phyloP scores from a whole-genome alignment of 768 basidiomycete genomes.

The Phallus indusiatus region DNA sequence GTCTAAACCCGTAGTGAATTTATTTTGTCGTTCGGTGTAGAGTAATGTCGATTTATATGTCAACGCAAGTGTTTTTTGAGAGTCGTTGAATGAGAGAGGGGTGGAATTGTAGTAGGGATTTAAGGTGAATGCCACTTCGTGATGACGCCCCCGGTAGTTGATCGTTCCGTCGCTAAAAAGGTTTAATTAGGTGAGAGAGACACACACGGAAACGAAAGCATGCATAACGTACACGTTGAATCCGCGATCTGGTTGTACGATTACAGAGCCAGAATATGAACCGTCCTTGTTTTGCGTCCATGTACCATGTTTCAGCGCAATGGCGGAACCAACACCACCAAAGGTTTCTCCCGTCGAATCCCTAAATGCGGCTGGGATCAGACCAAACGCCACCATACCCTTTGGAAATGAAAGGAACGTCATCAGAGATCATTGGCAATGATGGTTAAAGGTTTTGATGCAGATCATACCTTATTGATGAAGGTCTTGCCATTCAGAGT shows the following conservation, averaged over 20 bases:
- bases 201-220: not conserved
- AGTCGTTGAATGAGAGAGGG: slow-evolving; percentile 38
- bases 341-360: slow-evolving; percentile 52
- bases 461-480: slow-evolving; percentile 31
- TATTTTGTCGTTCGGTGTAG: slow-evolving; percentile 36
- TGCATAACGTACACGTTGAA: slow-evolving; percentile 40
- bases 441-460: not conserved
- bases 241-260: slow-evolving; percentile 49
- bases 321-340: slow-evolving; percentile 58
- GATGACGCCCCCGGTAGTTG: slow-evolving; percentile 53
- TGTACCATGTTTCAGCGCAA: slow-evolving; percentile 43
- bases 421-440: not conserved
- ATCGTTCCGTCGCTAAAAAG: slow-evolving; percentile 38
- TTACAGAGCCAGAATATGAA: slow-evolving; percentile 37
- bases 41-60: slow-evolving; percentile 41
- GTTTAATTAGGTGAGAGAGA: not conserved
- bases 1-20: slow-evolving; percentile 47
- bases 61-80: slow-evolving; percentile 42
- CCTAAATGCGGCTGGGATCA: slow-evolving; percentile 46
- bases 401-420: slow-evolving; percentile 15
- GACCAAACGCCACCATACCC: slow-evolving; percentile 52
- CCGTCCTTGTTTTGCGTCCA: slow-evolving; percentile 30
- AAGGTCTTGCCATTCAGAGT: slow-evolving; percentile 32
- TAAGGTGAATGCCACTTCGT: slow-evolving; percentile 49
- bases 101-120: slow-evolving; percentile 41